These are phyloP conservation scores for Clitocybe nebularis DNA, from an alignment of 1,284 basidiomycete genomes.

Conservation along the genomic window DNA sequence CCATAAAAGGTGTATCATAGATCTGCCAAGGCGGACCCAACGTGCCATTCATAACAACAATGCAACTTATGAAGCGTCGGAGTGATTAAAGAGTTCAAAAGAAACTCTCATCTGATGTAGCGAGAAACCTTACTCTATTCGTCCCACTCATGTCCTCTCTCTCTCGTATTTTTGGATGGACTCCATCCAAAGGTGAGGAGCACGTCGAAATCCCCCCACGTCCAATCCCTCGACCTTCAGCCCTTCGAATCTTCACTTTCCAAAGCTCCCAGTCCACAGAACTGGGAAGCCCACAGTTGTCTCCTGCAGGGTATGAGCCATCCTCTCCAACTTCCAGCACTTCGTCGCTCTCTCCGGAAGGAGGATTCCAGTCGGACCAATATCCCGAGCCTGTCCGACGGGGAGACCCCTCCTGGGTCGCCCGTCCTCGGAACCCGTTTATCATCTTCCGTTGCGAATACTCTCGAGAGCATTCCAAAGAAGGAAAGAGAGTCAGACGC, in stretches of 20 bases:
- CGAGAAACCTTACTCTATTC: slow-evolving; percentile 6
- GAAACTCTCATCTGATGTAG: neutral
- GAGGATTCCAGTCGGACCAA: slow-evolving; percentile 14
- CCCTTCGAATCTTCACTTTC: slow-evolving; percentile 8
- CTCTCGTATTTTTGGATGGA: slow-evolving; percentile 19
- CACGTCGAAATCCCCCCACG: slow-evolving; percentile 12
- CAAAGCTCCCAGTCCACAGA: neutral
- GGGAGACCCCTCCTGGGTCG: slow-evolving; percentile 61
- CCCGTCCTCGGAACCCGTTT: slow-evolving; percentile 84
- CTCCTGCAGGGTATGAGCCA: slow-evolving; percentile 10
- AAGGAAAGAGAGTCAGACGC: slow-evolving; percentile 28
- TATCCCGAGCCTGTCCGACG: slow-evolving; percentile 20
- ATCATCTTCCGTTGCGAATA: slow-evolving; percentile 86
- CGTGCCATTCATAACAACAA: slow-evolving; percentile 16
- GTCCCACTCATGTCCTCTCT: slow-evolving; percentile 13
- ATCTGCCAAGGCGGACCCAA: slow-evolving; percentile 15
- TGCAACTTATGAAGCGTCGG: slow-evolving; percentile 12
- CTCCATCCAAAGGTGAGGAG: slow-evolving; percentile 13
- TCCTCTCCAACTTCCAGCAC: slow-evolving; percentile 24
- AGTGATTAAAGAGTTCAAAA: slow-evolving; percentile 12
- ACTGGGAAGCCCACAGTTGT: neutral
- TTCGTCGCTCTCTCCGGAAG: slow-evolving; percentile 20
- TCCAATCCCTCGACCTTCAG: slow-evolving; percentile 6
- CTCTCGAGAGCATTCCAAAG: slow-evolving; percentile 33
- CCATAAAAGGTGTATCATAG: slow-evolving; percentile 19